Evolutionary conservation across 2,329 filamentous ascomycete species (phyloP), one percentile per base, ranked within the genome.

Genomic region (Aspergillus hiratsukae): DNA sequence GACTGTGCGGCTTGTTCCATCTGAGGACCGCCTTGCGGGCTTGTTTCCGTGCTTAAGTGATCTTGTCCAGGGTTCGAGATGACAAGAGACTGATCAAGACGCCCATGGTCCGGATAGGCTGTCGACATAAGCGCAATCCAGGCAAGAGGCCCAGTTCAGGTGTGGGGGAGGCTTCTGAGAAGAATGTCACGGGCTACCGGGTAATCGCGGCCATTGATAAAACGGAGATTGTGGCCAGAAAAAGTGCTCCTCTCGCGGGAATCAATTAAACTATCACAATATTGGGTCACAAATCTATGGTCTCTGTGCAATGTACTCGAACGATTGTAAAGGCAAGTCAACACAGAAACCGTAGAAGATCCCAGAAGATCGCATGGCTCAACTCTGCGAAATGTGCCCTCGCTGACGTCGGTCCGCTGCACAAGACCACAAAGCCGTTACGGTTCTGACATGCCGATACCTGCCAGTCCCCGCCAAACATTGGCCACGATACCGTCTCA

Each of bases 401-500:
- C 60, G 43, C 59, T 59, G 63, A 62, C 61, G 62, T 64, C 64
- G 56, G 50, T 60, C 51, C 60, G 50, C 41, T 55, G 51, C 49
- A 46, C 29, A 50, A 51, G 49, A 48, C 54, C 57, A 54, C 35
- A 54, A 52, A 53, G 51, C 54, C 37, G 57, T 58, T 66, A 67
- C 61, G 51, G 52, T 54, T 37, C 58, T 69, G 64, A 72, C 69
- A 57, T 68, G 69, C 69, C 69, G 69, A 71, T 72, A 72, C 69
- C 61, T 58, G 53, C 60, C 51, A 55, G 52, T 14, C 48, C 49
- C 64, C 60, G 63, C 60, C 35, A 51, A 31, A 28, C 5, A 10
- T 10, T 4, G 7, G 10, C 23, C 54, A 11, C 48, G 48, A 54
- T 64, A 66, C 64, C 51, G 62, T 66, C 54, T 57, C 46, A 50